Percentiles rank a stretch among this genome's conserved stretches.
phyloP scores from a whole-genome alignment of 2,329 filamentous ascomycete genomes.

The Pyrenophora tritici-repentis region DNA sequence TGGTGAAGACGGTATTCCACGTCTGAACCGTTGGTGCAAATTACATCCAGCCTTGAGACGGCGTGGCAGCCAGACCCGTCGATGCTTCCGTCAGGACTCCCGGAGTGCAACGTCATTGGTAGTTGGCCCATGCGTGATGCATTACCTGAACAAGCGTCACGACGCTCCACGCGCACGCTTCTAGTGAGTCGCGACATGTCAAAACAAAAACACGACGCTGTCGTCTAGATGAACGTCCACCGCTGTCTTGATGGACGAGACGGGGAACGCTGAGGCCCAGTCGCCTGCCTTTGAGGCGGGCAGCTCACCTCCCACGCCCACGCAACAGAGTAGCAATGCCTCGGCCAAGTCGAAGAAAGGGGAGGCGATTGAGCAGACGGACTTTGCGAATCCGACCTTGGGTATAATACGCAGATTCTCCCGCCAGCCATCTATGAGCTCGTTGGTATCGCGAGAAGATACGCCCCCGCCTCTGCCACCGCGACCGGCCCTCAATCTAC shows the following conservation, averaged over 20 bases:
- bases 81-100: no score
- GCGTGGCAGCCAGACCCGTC: no score
- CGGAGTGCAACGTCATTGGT: conserved; percentile 12
- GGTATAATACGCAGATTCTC: conserved; percentile 38
- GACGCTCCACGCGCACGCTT: conserved; percentile 4
- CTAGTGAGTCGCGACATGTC: conserved; percentile 9
- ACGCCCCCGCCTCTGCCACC: conserved; percentile 63
- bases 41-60: no score
- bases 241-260: conserved; percentile 34
- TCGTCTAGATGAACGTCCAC: conserved; percentile 27
- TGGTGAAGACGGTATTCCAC: no score
- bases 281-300: conserved; percentile 18
- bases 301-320: conserved; percentile 44
- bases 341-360: conserved; percentile 17
- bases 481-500: conserved; percentile 49
- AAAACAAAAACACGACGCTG: conserved; percentile 2
- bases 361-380: conserved; percentile 33
- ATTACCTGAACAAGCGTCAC: conserved; percentile 14
- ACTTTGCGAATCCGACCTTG: conserved; percentile 43
- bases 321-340: conserved; percentile 38
- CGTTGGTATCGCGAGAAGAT: conserved; percentile 49
- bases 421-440: conserved; percentile 32
- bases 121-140: conserved; percentile 12
- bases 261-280: conserved; percentile 32
- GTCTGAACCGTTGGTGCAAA: no score